Percentiles rank a stretch among this genome's conserved stretches.
These are phyloP conservation scores for Ganoderma lucidum DNA, from an alignment of 1,284 basidiomycete species.

Conservation along the genomic window DNA sequence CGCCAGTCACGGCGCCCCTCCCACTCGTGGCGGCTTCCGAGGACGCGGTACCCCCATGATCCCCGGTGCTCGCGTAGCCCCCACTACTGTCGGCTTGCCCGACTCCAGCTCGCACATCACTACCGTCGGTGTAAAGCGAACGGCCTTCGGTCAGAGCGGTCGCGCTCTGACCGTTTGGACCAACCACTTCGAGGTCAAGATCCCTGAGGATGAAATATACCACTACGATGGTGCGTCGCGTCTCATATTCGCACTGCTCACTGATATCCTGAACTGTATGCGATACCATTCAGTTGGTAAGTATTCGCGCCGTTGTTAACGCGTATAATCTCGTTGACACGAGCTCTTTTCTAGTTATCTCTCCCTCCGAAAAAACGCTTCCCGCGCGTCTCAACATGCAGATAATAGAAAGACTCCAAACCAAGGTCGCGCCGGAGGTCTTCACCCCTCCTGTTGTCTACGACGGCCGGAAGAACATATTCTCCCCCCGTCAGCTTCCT, in stretches of 20 bases:
- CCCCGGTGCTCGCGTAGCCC: background rate
- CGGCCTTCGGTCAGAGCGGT: slow-evolving; percentile 67
- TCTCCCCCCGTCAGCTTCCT: slow-evolving; percentile 61
- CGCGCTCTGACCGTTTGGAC: slow-evolving; percentile 59
- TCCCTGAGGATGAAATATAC: slow-evolving; percentile 68
- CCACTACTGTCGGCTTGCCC: slow-evolving; percentile 30
- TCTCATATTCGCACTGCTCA: background rate
- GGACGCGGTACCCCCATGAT: slow-evolving; percentile 35
- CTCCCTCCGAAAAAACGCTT: slow-evolving; percentile 68
- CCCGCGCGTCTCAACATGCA: slow-evolving; percentile 74
- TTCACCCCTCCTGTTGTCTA: slow-evolving; percentile 75
- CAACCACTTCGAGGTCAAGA: slow-evolving; percentile 69
- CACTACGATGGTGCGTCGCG: slow-evolving; percentile 74
- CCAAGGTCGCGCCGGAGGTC: slow-evolving; percentile 58
- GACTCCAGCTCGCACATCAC: slow-evolving; percentile 51
- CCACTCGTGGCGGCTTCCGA: slow-evolving; percentile 21
- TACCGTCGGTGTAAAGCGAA: slow-evolving; percentile 69
- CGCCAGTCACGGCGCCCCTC: slow-evolving; percentile 15
- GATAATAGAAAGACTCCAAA: slow-evolving; percentile 68
- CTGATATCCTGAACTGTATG: slow-evolving; percentile 10
- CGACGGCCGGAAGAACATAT: slow-evolving; percentile 82
- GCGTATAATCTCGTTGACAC: slow-evolving; percentile 10
- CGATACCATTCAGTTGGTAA: slow-evolving; percentile 57
- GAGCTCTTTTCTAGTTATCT: slow-evolving; percentile 54
- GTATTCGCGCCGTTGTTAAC: slow-evolving; percentile 37